Percentiles rank a stretch among this genome's conserved stretches.
phyloP scores from a whole-genome alignment of 352 stramenopile genomes.

The Phytophthora fragariae region DNA sequence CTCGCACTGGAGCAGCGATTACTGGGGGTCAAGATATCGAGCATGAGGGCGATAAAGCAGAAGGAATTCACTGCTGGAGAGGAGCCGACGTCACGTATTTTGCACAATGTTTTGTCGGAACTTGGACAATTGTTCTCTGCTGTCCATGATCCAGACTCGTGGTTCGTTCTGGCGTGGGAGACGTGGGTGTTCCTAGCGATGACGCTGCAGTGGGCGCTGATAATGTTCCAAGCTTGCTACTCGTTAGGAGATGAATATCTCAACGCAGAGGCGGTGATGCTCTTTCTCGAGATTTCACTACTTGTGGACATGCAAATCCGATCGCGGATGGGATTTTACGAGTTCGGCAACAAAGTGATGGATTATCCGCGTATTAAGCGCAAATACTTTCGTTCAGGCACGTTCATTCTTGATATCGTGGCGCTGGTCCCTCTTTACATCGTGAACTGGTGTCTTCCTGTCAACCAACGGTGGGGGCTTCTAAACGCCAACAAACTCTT shows the following conservation, averaged over 20 bases:
- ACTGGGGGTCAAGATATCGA: slow-evolving; percentile 42
- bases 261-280: slow-evolving; percentile 33
- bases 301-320: slow-evolving; percentile 64
- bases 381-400: slow-evolving; percentile 51
- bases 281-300: slow-evolving; percentile 56
- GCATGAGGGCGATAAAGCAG: slow-evolving; percentile 7
- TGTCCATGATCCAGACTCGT: slow-evolving; percentile 56
- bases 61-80: not conserved
- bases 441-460: slow-evolving; percentile 51
- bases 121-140: not conserved
- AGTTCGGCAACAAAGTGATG: slow-evolving; percentile 82
- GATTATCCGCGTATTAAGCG: slow-evolving; percentile 38
- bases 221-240: slow-evolving; percentile 66
- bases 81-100: not conserved
- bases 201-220: slow-evolving; percentile 54
- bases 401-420: slow-evolving; percentile 58
- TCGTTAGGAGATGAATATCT: not conserved
- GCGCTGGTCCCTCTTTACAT: slow-evolving; percentile 61
- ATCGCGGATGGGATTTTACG: slow-evolving; percentile 60
- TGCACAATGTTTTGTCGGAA: slow-evolving; percentile 1
- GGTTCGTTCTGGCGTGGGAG: slow-evolving; percentile 61
- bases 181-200: slow-evolving; percentile 67
- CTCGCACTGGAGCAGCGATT: slow-evolving; percentile 55
- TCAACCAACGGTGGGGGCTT: slow-evolving; percentile 40
- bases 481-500: slow-evolving; percentile 74